phyloP scores from a whole-genome alignment of 2,329 filamentous ascomycete genomes.

The Fusarium beomiforme region DNA sequence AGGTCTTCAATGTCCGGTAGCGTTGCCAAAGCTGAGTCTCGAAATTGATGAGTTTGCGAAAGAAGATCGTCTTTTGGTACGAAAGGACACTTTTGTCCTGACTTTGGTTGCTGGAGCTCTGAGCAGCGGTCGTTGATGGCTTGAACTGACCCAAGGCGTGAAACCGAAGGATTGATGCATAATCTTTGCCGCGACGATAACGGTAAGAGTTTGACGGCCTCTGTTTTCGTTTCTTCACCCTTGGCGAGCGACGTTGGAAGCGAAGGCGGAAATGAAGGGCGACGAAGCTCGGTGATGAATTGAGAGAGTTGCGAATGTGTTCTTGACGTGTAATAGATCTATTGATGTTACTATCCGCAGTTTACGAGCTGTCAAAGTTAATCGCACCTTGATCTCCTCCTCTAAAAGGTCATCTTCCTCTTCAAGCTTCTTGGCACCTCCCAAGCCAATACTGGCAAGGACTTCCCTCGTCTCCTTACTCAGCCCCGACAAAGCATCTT shows the following conservation, averaged over 20 bases:
- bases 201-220: constrained; percentile 78
- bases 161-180: constrained; percentile 89
- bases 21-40: constrained; percentile 83
- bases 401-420: constrained; percentile 59
- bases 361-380: not conserved
- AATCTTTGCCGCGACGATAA: constrained; percentile 86
- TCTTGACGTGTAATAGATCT: constrained; percentile 90
- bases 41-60: constrained; percentile 78
- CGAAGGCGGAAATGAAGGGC: constrained; percentile 80
- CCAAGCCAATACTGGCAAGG: constrained; percentile 71
- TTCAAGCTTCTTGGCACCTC: constrained; percentile 47
- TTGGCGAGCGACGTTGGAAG: constrained; percentile 59
- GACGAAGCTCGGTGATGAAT: constrained; percentile 83
- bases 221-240: constrained; percentile 39
- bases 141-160: constrained; percentile 73
- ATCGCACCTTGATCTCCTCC: constrained; percentile 73
- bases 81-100: constrained; percentile 73
- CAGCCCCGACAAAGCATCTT: constrained; percentile 62
- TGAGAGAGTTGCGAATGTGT: constrained; percentile 93
- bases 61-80: constrained; percentile 82
- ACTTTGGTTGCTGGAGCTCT: constrained; percentile 81
- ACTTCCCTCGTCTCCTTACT: constrained; percentile 81
- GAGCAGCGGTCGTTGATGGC: constrained; percentile 95
- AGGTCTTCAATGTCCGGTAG: constrained; percentile 96
- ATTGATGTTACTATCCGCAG: constrained; percentile 45